Evolutionary conservation across 176 grass and related monocot species (phyloP), one percentile per base, ranked within the genome.

Genomic region (Avena insularis): DNA sequence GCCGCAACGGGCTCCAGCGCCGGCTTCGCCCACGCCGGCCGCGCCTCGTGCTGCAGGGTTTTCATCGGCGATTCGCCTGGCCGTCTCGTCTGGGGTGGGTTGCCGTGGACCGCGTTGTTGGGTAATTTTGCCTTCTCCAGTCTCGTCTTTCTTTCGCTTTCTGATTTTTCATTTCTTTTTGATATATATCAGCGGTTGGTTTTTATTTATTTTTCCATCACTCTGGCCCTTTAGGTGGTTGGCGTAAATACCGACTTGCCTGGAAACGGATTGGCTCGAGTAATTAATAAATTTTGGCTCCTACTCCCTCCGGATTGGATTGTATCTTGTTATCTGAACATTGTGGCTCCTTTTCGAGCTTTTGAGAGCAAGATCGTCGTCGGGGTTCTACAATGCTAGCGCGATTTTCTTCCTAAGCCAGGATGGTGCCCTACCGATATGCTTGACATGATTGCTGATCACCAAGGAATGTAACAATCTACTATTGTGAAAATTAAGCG

Each of bases 31-130:
- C 15, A 65, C 23, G 5, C 19, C 49, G 59, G 17, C 15, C 29
- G 19, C 13, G 46, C 13, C 60, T 50, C 3, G 4, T 17, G 50
- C 1, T 53, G 78, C 48, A 72, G 33, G 78, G 33, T 82, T 72
- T 85, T 25, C 78, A 82, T 85, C 54, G 71, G 16, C 29, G 60
- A 77, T 91, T 88, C 62, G 70, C 75, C 2, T 68, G 25, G 27
- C 12, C 8, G 40, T 43, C 6, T 43, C 6, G 27, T 33, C 27
- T 15, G 12, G 12, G 78, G 64, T 20, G 49, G 36, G 58, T 68
- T 75, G 57, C 79, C 20, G 31, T 80, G 85, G 68, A 75, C 25
- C 19, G 61, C 51, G 80, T 2, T 33, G 21, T 69, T 76, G 82
- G 51, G n/a, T 81, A 16, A 80, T 84, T 84, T 80, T 6, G 38